Evolutionary conservation across 1,284 basidiomycete species (phyloP).

Genomic region (Ganoderma lucidum): DNA sequence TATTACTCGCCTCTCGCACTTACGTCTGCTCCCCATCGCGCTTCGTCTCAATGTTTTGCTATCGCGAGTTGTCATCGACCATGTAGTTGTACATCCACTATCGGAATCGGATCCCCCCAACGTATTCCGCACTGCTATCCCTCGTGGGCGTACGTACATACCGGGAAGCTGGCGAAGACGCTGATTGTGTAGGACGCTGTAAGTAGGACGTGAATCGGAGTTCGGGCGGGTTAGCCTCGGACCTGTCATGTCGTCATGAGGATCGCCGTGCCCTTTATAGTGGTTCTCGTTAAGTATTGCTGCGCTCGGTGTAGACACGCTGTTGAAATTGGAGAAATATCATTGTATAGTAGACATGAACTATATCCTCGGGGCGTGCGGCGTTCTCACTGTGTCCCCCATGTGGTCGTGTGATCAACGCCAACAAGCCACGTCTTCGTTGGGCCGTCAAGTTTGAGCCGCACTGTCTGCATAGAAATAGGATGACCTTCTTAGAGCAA

Average conservation of each 20-base stretch:
- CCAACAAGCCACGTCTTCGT: not conserved
- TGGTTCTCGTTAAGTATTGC: not conserved
- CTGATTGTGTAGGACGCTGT: not conserved
- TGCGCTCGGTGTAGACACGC: not conserved
- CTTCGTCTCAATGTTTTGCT: conserved; percentile 34
- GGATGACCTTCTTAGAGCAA: not conserved
- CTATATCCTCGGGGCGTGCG: not conserved
- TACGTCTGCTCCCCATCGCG: conserved; percentile 22
- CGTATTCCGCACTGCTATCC: not conserved
- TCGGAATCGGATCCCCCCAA: conserved; percentile 21
- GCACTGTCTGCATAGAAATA: not conserved
- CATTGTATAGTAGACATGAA: not conserved
- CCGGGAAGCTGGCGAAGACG: not conserved
- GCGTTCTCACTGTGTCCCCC: not conserved
- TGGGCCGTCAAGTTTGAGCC: not conserved
- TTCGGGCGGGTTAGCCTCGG: not conserved
- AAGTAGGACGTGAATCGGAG: not conserved
- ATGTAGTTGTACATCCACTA: conserved; percentile 30
- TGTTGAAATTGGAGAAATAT: not conserved
- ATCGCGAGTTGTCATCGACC: conserved; percentile 34
- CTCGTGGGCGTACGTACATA: not conserved
- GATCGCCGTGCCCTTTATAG: not conserved
- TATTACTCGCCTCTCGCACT: conserved; percentile 16
- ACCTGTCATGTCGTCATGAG: not conserved
- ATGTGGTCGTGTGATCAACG: conserved; percentile 3